phyloP scores from a whole-genome alignment of 1,139 yeast genomes.

The Saccharomyces hybrid region DNA sequence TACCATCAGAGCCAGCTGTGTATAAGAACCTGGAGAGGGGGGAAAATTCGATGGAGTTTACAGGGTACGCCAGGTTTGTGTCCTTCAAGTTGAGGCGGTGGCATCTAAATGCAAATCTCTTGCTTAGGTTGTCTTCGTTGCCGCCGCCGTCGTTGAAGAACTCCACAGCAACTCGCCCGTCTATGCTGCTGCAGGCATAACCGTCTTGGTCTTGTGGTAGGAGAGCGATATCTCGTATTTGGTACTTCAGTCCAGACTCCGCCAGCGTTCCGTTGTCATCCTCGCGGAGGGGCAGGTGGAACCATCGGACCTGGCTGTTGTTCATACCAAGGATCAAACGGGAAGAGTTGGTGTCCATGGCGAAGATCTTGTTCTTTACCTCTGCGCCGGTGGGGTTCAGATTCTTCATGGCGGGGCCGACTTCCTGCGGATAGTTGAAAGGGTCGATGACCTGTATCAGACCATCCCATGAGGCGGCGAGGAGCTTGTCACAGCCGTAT shows the following conservation, averaged over 20 bases:
- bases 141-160: constrained; percentile 46
- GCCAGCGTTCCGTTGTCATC: constrained; percentile 43
- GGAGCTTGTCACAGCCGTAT: constrained; percentile 7
- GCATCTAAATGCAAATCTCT: constrained; percentile 77
- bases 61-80: constrained; percentile 65
- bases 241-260: constrained; percentile 68
- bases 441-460: constrained; percentile 19
- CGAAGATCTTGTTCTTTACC: constrained; percentile 43
- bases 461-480: constrained; percentile 32
- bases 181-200: constrained; percentile 73
- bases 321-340: constrained; percentile 52
- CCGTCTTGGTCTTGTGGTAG: constrained; percentile 52
- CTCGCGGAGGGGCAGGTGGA: constrained; percentile 56
- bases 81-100: constrained; percentile 48
- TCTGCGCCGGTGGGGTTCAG: background rate
- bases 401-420: background rate
- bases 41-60: constrained; percentile 58
- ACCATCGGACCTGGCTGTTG: constrained; percentile 35
- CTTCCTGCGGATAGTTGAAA: background rate
- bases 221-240: constrained; percentile 53
- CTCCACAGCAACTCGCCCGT: constrained; percentile 81
- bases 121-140: constrained; percentile 21
- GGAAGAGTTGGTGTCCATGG: constrained; percentile 50
- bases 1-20: constrained; percentile 77
- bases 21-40: constrained; percentile 43